These are phyloP conservation scores for Zygoascus meyerae DNA, from an alignment of 1,139 yeast species.

Conservation along the genomic window DNA sequence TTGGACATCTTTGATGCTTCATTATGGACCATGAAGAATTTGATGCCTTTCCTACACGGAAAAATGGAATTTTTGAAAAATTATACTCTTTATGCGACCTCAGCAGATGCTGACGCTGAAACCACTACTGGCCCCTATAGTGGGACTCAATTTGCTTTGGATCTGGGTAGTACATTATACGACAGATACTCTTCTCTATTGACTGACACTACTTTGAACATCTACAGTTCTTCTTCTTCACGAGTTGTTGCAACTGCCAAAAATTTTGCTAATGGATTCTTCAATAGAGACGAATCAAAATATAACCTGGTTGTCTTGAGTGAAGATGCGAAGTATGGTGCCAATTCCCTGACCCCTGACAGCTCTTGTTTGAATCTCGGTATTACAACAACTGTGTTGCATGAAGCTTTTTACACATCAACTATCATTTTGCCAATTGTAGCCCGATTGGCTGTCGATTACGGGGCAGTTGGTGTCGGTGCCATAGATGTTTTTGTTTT, in stretches of 20 bases:
- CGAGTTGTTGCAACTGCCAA: constrained; percentile 4
- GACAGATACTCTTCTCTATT: not conserved
- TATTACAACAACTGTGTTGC: not conserved
- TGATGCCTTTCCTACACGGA: not conserved
- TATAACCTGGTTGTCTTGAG: constrained; percentile 1
- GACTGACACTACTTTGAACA: not conserved
- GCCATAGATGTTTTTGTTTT: not conserved
- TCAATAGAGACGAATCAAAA: not conserved
- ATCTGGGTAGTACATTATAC: not conserved
- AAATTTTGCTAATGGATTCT: constrained; percentile 3
- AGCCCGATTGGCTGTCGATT: not conserved
- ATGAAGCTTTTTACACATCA: not conserved
- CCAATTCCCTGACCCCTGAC: constrained; percentile 3
- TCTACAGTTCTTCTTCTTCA: not conserved
- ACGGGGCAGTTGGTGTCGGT: not conserved
- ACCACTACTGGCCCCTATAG: constrained; percentile 1
- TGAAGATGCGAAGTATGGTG: not conserved
- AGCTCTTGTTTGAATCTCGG: not conserved
- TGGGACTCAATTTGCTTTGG: not conserved
- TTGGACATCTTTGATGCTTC: not conserved
- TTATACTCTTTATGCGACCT: not conserved
- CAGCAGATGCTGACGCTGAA: not conserved
- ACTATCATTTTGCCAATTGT: not conserved
- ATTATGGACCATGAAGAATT: not conserved
- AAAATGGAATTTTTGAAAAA: not conserved